Conservation (phyloP, 2,329 filamentous ascomycete genomes). For the Diaporthe sp. region DNA sequence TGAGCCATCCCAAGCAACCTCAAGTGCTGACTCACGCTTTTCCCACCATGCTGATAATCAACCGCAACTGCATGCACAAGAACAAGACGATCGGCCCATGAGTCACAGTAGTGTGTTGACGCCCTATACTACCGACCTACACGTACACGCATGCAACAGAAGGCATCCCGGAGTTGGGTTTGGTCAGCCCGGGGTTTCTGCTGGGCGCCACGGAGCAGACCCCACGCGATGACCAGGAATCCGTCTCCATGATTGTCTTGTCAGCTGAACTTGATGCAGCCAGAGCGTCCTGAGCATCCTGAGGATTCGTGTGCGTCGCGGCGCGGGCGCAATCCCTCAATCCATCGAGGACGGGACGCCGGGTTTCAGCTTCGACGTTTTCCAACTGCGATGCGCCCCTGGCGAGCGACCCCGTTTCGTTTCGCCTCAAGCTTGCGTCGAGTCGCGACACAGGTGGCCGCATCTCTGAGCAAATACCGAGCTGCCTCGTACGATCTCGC, state of each 20-base stretch:
- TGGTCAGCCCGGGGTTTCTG: slow-evolving; percentile 17
- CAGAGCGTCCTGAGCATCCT: slow-evolving; percentile 5
- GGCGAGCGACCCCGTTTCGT: slow-evolving; percentile 15
- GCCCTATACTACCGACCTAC: not conserved
- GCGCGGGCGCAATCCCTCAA: slow-evolving; percentile 9
- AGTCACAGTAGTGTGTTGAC: not conserved
- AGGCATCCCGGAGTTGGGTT: not conserved
- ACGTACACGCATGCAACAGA: not conserved
- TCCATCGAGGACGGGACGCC: not conserved
- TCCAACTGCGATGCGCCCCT: slow-evolving; percentile 7
- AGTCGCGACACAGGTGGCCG: slow-evolving; percentile 7
- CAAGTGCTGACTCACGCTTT: slow-evolving; percentile 28
- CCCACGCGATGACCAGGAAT: not conserved
- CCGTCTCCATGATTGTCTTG: slow-evolving; percentile 14
- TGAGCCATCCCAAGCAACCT: not conserved
- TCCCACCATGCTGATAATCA: slow-evolving; percentile 6
- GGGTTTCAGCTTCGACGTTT: slow-evolving; percentile 21
- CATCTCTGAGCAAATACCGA: not conserved
- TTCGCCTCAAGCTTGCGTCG: slow-evolving; percentile 8
- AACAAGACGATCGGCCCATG: not conserved
- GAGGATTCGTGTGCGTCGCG: not conserved
- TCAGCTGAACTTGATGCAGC: slow-evolving; percentile 3
- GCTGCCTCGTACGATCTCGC: slow-evolving; percentile 22
- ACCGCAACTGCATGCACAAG: not conserved
- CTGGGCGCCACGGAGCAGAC: slow-evolving; percentile 16